Evolutionary conservation across 768 basidiomycete species (phyloP), one percentile per base, ranked within the genome.

Genomic region (Coprinopsis marcescibilis): DNA sequence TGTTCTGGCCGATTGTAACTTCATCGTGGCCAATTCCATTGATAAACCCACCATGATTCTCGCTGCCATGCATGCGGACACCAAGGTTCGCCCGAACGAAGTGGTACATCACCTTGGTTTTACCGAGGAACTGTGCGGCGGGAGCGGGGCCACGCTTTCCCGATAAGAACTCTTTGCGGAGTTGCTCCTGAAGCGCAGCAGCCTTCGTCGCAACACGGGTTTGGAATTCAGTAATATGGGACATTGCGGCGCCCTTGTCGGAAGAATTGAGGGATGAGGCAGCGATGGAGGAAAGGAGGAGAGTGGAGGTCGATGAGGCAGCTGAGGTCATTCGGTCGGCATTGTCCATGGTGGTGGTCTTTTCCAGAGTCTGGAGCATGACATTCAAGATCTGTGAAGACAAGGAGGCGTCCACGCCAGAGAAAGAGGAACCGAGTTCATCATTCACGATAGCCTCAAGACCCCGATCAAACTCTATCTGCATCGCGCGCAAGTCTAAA

Each of bases 401-500:
- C 19, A 49, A 17, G 19, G 35, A 10, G 35, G 12, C 35, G 17
- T 17, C 21, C 20, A 36, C 32, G 30, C 21, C 15, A 27, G 40
- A 26, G 57, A 79, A 81, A 49, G 70, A 60, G 12, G 62, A 52
- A 1, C 56, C 46, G 30, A 86, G 61, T 51, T 81, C 77, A 46
- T 78, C 70, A 36, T 66, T 58, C 21, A 81, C 62, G 44, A 83
- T 75, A 1, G 55, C 53, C 30, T 67, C 54, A 33, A 85, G 60
- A 12, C 69, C 68, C 2, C 56, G 51, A 27, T 71, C 59, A 61
- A 91, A 78, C 52, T 86, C 83, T 41, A 62, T 52, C 55, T 87
- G 81, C 46, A 90, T 60, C 6, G 85, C 80, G 38, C 90, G 86
- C 29, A 89, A 67, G 63, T 93, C 90, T 44, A 92, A 67, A 6